These are phyloP conservation scores for Pichia sp. DNA, from an alignment of 1,139 yeast genomes.

Conservation along the genomic window DNA sequence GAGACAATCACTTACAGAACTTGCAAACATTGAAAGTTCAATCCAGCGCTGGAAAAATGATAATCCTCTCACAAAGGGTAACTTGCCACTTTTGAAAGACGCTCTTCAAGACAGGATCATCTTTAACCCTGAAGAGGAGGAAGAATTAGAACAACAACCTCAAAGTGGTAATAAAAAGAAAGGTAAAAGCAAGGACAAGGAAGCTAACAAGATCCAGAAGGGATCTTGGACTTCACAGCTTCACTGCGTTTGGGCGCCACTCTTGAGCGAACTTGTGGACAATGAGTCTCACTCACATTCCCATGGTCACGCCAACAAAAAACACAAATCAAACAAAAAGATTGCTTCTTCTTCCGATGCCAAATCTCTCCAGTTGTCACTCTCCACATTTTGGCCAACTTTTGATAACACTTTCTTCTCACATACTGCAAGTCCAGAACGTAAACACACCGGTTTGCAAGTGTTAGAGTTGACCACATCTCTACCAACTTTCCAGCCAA, in stretches of 20 bases:
- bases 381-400: conserved; percentile 74
- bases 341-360: not conserved
- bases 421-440: conserved; percentile 71
- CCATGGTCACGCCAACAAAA: too few relatives aligned
- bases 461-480: conserved; percentile 49
- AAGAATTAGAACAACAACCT: too few relatives aligned
- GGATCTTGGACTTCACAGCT: conserved; percentile 73
- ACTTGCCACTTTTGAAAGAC: conserved; percentile 51
- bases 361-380: conserved; percentile 3
- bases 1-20: conserved; percentile 27
- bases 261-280: conserved; percentile 38
- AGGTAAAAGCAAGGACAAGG: conserved; percentile 12
- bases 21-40: conserved; percentile 26
- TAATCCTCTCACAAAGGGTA: conserved; percentile 68
- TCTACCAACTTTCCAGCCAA: conserved; percentile 27
- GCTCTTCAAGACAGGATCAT: conserved; percentile 51
- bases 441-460: conserved; percentile 84
- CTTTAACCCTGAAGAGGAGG: conserved; percentile 31
- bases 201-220: conserved; percentile 34
- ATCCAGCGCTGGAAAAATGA: conserved; percentile 53
- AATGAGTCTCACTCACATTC: too few relatives aligned
- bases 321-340: too few relatives aligned
- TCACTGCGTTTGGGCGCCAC: conserved; percentile 79
- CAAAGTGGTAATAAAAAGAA: conserved; percentile 23
- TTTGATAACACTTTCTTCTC: conserved; percentile 79